Base-by-base conservation (phyloP, 306 rosid genomes). In the Cyclanthera cordifolia region DNA sequence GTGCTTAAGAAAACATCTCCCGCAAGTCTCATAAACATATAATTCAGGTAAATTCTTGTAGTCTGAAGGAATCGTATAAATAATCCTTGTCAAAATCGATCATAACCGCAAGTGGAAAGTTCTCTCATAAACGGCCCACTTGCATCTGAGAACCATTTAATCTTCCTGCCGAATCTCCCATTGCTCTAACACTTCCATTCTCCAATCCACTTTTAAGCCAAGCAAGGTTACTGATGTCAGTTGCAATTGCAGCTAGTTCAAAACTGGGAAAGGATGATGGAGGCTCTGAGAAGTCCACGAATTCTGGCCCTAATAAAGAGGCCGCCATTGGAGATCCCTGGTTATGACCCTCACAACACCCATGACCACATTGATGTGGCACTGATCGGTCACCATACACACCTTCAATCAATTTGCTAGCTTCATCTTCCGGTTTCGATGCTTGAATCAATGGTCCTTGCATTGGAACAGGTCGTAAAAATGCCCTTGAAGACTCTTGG, bases 201-300 rank as follows among this genome's bases (percentile, higher is more conserved):
- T 89, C 96, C 81, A 93, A 80, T 72, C 96, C 98, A 82, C 98
- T 87, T 74, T 85, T 93, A 65, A 90, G 86, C 99, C 99, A 93
- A 79, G 96, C 96, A 69, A 90, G 89, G 75, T 86, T 90, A 55
- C 94, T 90, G 67, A 90, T 79, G 66, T 93, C 99, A 3, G 96
- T 81, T 72, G 96, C 96, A 67, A 93, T 87, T 72, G 95, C 91
- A 75, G 96, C 96, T 78, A 87, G 72, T 83, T 93, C 99, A 71
- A 84, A 88, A 79, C 85, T 93, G 11, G 91, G 86, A 63, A 90
- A 87, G 21, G 86, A 82, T 20, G 80, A 82, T 27, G 68, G 68
- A 11, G 94, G 86, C 61, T 93, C 99, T 4, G 88, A 74, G 74
- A 72, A 90, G 41, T 93, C 99, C 27, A 83, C 67, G 69, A 93